A percentile compares a stretch with the other conserved stretches of the same genome.
Conservation (phyloP, 345 rosid genomes). For the Moricandia moricandioides region DNA sequence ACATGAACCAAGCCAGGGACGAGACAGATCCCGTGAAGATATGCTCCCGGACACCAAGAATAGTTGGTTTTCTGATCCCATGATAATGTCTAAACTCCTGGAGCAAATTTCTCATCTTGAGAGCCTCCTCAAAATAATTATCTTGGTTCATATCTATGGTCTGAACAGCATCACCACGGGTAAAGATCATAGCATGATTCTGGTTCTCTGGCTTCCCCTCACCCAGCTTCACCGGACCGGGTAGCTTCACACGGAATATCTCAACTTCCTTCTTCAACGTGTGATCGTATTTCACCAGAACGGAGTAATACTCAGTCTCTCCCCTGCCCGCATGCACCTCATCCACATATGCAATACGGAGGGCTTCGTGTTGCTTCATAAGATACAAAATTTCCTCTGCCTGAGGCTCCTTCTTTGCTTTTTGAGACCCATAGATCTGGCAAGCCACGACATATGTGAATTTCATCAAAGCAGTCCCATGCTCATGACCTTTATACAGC, state of each 20-base stretch:
- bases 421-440: conserved; percentile 79
- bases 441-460: conserved; percentile 83
- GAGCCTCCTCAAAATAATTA: conserved; percentile 86
- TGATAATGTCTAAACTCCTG: conserved; percentile 65
- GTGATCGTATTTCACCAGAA: conserved; percentile 79
- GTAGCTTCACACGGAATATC: conserved; percentile 79
- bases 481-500: conserved; percentile 80
- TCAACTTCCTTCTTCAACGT: conserved; percentile 73
- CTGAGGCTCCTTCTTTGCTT: conserved; percentile 61
- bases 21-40: conserved; percentile 93
- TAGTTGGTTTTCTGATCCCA: conserved; percentile 85
- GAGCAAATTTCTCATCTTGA: conserved; percentile 88
- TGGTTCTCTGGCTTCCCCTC: conserved; percentile 98
- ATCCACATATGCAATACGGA: conserved; percentile 89
- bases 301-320: conserved; percentile 66
- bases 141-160: conserved; percentile 98
- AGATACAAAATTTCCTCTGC: conserved; percentile 74
- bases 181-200: conserved; percentile 92
- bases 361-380: conserved; percentile 76
- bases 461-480: conserved; percentile 78
- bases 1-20: conserved; percentile 94
- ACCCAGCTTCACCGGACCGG: conserved; percentile 85
- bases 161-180: conserved; percentile 92
- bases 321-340: conserved; percentile 59
- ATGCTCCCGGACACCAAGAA: conserved; percentile 85